A percentile compares a stretch with the other conserved stretches of the same genome.
Evolutionary conservation across 129 eudicot species (phyloP).

Genomic region (Pseudognaphalium luteoalbum): DNA sequence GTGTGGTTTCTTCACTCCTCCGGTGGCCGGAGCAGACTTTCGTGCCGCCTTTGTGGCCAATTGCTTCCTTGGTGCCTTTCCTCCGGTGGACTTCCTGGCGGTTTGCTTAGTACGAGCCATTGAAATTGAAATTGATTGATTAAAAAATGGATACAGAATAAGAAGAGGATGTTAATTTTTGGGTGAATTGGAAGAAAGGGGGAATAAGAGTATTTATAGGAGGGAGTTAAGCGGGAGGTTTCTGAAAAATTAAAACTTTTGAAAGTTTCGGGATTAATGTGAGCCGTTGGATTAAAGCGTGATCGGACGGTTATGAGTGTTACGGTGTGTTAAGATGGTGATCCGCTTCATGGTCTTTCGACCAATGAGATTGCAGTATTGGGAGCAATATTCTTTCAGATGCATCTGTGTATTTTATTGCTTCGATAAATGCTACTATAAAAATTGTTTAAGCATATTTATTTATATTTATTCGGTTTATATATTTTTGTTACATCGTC

Average conservation of each 20-base stretch:
- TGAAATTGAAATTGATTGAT: not conserved
- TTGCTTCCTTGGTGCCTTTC: constrained; percentile 59
- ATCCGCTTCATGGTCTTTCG: constrained; percentile 4
- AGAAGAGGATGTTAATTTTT: not conserved
- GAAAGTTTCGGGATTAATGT: not conserved
- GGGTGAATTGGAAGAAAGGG: not conserved
- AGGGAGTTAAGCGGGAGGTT: constrained; percentile 18
- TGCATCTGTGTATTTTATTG: too few species aligned
- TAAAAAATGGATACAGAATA: not conserved
- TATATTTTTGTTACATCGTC: too few species aligned
- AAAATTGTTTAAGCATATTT: too few species aligned
- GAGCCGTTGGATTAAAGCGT: constrained; percentile 21
- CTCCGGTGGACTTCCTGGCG: constrained; percentile 57
- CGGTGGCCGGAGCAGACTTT: constrained; percentile 60
- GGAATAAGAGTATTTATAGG: not conserved
- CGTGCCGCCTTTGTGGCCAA: constrained; percentile 50
- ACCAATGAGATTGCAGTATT: constrained; percentile 4
- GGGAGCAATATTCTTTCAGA: too few species aligned
- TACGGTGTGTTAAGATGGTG: not conserved
- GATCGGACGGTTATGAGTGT: constrained; percentile 15
- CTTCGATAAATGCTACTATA: too few species aligned
- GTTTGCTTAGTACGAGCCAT: constrained; percentile 66
- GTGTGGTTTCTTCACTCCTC: constrained; percentile 64
- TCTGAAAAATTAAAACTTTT: not conserved
- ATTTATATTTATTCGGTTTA: too few species aligned